These are phyloP conservation scores for Lupinus albus DNA, from an alignment of 306 rosid species.

Conservation along the genomic window DNA sequence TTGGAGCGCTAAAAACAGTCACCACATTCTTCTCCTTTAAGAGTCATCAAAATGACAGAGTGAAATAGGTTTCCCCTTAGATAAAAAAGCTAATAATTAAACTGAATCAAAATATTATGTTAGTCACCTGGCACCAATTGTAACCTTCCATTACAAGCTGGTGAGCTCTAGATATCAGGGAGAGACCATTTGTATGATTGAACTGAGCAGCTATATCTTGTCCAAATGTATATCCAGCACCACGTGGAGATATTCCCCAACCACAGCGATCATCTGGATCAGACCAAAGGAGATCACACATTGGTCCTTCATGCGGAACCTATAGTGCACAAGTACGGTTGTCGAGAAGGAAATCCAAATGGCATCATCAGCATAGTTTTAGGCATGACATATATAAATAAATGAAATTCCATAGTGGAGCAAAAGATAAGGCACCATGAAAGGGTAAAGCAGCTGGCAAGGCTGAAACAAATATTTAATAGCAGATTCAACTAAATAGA, in stretches of 20 bases:
- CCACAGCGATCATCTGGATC: constrained; percentile 99
- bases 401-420: background rate
- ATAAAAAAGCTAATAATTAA: background rate
- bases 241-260: constrained; percentile 99
- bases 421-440: constrained; percentile 22
- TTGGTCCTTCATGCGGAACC: constrained; percentile 99
- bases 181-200: constrained; percentile 91
- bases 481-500: constrained; percentile 14
- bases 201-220: constrained; percentile 96
- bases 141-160: constrained; percentile 99
- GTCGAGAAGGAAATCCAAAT: constrained; percentile 26
- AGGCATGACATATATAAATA: background rate
- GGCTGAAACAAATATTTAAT: constrained; percentile 22
- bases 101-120: constrained; percentile 19
- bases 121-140: constrained; percentile 97
- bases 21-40: constrained; percentile 94
- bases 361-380: no score
- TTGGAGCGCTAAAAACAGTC: constrained; percentile 98
- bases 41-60: constrained; percentile 36
- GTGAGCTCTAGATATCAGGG: constrained; percentile 96
- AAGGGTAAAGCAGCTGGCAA: constrained; percentile 14
- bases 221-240: constrained; percentile 98
- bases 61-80: background rate
- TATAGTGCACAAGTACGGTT: constrained; percentile 38
- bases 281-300: constrained; percentile 98